Conservation (phyloP, 2,329 filamentous ascomycete species). For the Verticillium alfalfae region DNA sequence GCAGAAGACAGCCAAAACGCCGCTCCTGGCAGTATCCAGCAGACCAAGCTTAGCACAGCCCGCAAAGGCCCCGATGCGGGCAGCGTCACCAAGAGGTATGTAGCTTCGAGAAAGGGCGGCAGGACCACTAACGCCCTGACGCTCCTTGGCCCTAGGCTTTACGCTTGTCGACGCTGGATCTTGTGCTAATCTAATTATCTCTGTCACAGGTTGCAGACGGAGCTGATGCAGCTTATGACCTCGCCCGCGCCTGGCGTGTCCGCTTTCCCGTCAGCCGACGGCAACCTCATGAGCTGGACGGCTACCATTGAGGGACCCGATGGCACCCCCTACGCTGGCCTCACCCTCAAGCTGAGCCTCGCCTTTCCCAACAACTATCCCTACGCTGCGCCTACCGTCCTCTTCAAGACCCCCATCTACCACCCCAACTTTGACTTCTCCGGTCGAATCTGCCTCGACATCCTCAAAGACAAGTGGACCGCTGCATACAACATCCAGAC, state of each 20-base stretch:
- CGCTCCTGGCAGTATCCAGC: slow-evolving; percentile 55
- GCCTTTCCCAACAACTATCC: slow-evolving; percentile 90
- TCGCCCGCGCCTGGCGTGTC: slow-evolving; percentile 89
- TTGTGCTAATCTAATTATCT: not conserved
- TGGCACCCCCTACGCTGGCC: slow-evolving; percentile 82
- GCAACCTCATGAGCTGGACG: slow-evolving; percentile 87
- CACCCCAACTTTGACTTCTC: slow-evolving; percentile 98
- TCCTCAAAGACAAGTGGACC: slow-evolving; percentile 98
- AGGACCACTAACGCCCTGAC: not conserved
- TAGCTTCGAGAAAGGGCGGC: not conserved
- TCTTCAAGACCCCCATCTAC: slow-evolving; percentile 99
- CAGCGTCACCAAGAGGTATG: slow-evolving; percentile 73
- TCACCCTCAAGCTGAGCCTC: slow-evolving; percentile 90
- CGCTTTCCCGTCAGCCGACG: slow-evolving; percentile 85
- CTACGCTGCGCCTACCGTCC: slow-evolving; percentile 81
- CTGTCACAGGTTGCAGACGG: slow-evolving; percentile 73
- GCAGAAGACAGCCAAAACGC: slow-evolving; percentile 61
- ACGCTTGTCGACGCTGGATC: not conserved
- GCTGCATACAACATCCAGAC: slow-evolving; percentile 96
- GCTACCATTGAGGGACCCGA: slow-evolving; percentile 89
- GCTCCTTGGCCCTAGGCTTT: not conserved
- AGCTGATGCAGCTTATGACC: slow-evolving; percentile 98
- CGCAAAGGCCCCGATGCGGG: slow-evolving; percentile 60
- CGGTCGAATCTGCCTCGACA: slow-evolving; percentile 93
- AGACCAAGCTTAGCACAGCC: slow-evolving; percentile 53